These are phyloP conservation scores for Aspergillus spinulosporus DNA, from an alignment of 2,329 filamentous ascomycete species.

Conservation along the genomic window DNA sequence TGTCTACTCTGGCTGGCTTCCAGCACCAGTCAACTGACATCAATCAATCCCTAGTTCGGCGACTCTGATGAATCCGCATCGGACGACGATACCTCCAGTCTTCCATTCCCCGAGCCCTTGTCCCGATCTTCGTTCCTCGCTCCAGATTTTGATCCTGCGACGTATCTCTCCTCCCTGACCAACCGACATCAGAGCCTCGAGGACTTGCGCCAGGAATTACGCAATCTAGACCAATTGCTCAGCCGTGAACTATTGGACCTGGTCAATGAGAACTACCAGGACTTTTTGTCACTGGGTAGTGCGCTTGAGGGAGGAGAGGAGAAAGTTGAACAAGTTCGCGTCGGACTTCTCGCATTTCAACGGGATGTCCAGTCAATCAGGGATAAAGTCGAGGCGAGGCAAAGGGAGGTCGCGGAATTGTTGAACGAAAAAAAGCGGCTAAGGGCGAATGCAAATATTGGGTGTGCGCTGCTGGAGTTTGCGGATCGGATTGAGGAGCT, in stretches of 20 bases:
- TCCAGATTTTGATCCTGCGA: constrained; percentile 72
- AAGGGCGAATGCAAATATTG: constrained; percentile 62
- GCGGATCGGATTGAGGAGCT: constrained; percentile 57
- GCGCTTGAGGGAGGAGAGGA: constrained; percentile 86
- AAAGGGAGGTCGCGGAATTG: constrained; percentile 62
- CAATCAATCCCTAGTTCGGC: constrained; percentile 37
- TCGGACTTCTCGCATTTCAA: constrained; percentile 81
- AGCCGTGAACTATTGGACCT: constrained; percentile 87
- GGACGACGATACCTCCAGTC: constrained; percentile 62
- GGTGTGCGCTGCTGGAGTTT: constrained; percentile 51
- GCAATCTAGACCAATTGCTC: constrained; percentile 75
- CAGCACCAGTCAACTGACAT: constrained; percentile 8
- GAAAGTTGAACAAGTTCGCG: constrained; percentile 82
- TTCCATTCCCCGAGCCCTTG: constrained; percentile 86
- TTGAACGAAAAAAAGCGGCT: constrained; percentile 68
- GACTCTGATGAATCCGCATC: constrained; percentile 49
- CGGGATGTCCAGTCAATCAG: constrained; percentile 77
- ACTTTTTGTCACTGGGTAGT: constrained; percentile 80
- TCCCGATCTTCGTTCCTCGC: constrained; percentile 79
- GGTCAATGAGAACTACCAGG: constrained; percentile 92
- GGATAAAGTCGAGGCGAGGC: constrained; percentile 63
- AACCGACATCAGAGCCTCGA: constrained; percentile 95
- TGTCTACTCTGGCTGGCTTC: not conserved
- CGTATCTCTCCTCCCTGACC: constrained; percentile 78
- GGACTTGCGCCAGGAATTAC: constrained; percentile 82